These are phyloP conservation scores for Aschersonia sp. DNA, from an alignment of 2,329 filamentous ascomycete genomes.

Conservation along the genomic window DNA sequence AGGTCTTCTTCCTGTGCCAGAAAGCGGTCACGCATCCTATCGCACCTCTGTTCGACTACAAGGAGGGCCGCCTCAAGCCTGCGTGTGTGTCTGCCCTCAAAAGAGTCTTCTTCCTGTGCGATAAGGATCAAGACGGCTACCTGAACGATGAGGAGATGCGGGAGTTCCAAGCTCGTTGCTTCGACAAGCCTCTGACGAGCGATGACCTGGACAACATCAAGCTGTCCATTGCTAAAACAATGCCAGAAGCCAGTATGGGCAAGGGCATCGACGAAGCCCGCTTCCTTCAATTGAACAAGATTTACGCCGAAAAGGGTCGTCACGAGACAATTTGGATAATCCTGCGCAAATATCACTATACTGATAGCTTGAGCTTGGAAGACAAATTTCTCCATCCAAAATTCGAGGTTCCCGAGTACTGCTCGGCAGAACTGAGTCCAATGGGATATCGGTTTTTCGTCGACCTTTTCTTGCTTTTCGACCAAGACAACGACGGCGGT, in stretches of 20 bases:
- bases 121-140: constrained; percentile 90
- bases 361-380: constrained; percentile 82
- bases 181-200: constrained; percentile 68
- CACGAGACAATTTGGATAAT: constrained; percentile 99
- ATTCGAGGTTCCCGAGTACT: constrained; percentile 83
- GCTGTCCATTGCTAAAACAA: constrained; percentile 58
- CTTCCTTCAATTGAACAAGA: constrained; percentile 83
- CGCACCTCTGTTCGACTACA: constrained; percentile 90
- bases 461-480: constrained; percentile 85
- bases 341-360: constrained; percentile 86
- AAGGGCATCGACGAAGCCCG: constrained; percentile 68
- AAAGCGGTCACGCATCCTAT: constrained; percentile 97
- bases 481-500: constrained; percentile 95
- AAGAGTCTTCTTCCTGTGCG: constrained; percentile 88
- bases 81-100: constrained; percentile 75
- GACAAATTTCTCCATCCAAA: constrained; percentile 86
- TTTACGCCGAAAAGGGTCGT: constrained; percentile 92
- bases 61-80: constrained; percentile 78
- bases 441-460: constrained; percentile 96
- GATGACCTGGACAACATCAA: constrained; percentile 90
- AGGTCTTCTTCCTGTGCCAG: constrained; percentile 94
- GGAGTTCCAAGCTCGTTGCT: constrained; percentile 82
- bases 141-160: constrained; percentile 83
- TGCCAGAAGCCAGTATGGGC: constrained; percentile 45
- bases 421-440: constrained; percentile 86